These are phyloP conservation scores for Penicillium sp. DNA, from an alignment of 2,329 filamentous ascomycete species.

Conservation along the genomic window DNA sequence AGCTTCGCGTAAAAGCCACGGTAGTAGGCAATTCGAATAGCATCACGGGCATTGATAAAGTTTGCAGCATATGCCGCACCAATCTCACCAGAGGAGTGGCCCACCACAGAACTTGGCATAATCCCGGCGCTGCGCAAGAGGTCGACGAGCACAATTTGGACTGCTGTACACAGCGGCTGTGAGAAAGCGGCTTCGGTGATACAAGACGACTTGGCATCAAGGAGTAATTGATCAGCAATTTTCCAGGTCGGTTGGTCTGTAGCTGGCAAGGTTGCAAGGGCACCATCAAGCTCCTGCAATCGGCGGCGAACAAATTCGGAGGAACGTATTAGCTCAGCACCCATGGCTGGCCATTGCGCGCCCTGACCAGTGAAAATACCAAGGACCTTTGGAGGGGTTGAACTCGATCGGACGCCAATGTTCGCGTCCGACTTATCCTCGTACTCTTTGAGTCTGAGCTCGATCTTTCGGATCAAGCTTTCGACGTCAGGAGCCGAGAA, in stretches of 20 bases:
- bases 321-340: constrained; percentile 9
- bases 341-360: constrained; percentile 25
- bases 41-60: constrained; percentile 10
- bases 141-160: constrained; percentile 17
- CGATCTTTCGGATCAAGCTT: too few relatives aligned
- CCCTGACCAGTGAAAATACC: constrained; percentile 28
- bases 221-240: constrained; percentile 4
- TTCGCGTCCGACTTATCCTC: too few relatives aligned
- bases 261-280: constrained; percentile 3
- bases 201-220: background rate
- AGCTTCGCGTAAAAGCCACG: constrained; percentile 8
- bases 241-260: constrained; percentile 12
- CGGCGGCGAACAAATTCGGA: constrained; percentile 6
- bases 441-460: too few relatives aligned
- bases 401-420: constrained; percentile 1
- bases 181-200: constrained; percentile 4
- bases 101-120: constrained; percentile 11
- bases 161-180: constrained; percentile 17
- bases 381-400: constrained; percentile 8
- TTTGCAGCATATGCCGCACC: constrained; percentile 22
- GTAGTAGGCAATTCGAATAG: constrained; percentile 17
- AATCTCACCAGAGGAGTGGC: constrained; percentile 25
- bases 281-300: constrained; percentile 13
- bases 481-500: too few relatives aligned
- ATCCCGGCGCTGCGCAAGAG: constrained; percentile 14